Conservation (phyloP, 495 filamentous ascomycete species). For the Daldinia loculata region DNA sequence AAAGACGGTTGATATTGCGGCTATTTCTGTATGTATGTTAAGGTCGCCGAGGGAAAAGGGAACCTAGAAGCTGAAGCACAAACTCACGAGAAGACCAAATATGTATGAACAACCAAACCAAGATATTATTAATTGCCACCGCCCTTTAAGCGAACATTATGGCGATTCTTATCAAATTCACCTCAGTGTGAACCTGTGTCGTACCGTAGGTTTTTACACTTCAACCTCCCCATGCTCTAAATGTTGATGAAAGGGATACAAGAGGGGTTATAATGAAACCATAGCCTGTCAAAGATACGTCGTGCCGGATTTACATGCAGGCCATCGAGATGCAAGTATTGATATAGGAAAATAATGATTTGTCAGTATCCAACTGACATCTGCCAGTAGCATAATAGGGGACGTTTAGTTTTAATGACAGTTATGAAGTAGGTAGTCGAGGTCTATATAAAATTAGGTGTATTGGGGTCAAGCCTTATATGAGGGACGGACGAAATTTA, state of each 20-base stretch:
- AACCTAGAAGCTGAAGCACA: background rate
- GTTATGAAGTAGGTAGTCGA: background rate
- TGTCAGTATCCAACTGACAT: background rate
- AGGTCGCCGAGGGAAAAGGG: background rate
- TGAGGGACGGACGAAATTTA: background rate
- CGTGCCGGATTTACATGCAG: background rate
- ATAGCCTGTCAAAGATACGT: background rate
- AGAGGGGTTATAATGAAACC: background rate
- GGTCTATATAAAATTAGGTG: background rate
- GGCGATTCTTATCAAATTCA: too few species aligned
- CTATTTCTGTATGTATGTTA: background rate
- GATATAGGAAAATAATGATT: too few species aligned
- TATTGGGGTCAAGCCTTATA: background rate
- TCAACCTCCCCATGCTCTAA: background rate
- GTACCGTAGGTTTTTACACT: background rate
- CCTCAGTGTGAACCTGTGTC: background rate
- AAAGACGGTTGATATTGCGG: background rate
- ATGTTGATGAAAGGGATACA: background rate
- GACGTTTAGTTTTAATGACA: background rate
- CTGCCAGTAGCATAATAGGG: background rate
- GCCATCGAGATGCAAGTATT: background rate
- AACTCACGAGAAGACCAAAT: background rate
- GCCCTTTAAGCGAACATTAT: background rate
- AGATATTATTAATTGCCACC: background rate
- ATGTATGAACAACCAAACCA: background rate